Evolutionary conservation across 2,329 filamentous ascomycete genomes (phyloP).

Genomic region (Stachybotrys echinatus): DNA sequence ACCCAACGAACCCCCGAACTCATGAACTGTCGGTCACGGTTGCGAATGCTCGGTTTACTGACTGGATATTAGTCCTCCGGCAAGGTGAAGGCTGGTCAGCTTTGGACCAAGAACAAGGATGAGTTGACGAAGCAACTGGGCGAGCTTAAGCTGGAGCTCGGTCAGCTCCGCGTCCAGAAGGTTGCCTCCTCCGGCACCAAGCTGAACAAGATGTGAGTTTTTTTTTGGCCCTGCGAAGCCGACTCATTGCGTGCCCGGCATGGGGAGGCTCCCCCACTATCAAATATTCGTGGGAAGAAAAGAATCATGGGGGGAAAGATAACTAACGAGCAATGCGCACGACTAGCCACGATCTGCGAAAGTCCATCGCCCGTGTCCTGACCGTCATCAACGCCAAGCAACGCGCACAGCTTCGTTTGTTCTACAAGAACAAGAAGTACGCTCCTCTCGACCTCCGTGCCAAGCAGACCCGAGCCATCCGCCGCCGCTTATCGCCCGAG

Average conservation of each 20-base stretch:
- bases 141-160: constrained; percentile 94
- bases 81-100: constrained; percentile 90
- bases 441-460: constrained; percentile 94
- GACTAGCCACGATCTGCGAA: constrained; percentile 96
- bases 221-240: no score
- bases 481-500: constrained; percentile 88
- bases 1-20: no score
- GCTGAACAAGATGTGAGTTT: constrained; percentile 89
- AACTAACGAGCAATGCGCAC: constrained; percentile 17
- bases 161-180: constrained; percentile 97
- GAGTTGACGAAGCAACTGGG: constrained; percentile 93
- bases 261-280: neutral
- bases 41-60: no score
- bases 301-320: constrained; percentile 5
- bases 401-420: constrained; percentile 92
- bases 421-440: constrained; percentile 99
- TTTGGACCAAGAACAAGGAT: constrained; percentile 99
- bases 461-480: constrained; percentile 98
- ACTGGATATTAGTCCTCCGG: constrained; percentile 36
- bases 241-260: neutral
- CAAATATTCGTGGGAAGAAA: no score
- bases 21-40: no score
- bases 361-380: constrained; percentile 97
- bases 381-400: constrained; percentile 99
- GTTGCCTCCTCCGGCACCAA: constrained; percentile 92